Evolutionary conservation across 208 protist species (phyloP).

Genomic region (Perkinsela sp.): DNA sequence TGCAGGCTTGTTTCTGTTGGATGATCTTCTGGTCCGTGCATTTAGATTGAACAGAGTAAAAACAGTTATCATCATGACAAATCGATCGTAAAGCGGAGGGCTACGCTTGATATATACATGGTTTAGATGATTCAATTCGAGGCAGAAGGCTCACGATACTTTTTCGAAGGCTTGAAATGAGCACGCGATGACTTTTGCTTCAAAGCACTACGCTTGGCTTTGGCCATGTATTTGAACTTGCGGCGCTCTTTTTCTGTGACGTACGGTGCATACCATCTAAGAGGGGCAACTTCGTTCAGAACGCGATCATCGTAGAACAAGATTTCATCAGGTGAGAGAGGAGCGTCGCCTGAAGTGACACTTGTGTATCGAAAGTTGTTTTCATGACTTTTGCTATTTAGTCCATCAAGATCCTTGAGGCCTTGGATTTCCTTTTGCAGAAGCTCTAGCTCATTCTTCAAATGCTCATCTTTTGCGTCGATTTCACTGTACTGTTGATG

Average conservation of each 20-base stretch:
- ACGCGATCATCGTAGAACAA: slow-evolving; percentile 51
- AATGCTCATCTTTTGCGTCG: neutral
- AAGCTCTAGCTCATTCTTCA: neutral
- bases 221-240: neutral
- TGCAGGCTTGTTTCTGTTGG: too few species aligned
- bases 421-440: neutral
- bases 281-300: slow-evolving; percentile 66
- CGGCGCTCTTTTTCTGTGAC: slow-evolving; percentile 7
- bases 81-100: too few species aligned
- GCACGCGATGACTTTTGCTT: too few species aligned
- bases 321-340: slow-evolving; percentile 45
- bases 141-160: too few species aligned
- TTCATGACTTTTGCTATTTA: neutral
- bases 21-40: too few species aligned
- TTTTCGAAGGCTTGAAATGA: too few species aligned
- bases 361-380: slow-evolving; percentile 37
- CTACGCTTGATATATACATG: too few species aligned
- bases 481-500: too few species aligned
- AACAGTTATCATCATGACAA: too few species aligned
- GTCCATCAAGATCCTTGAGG: neutral
- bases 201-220: slow-evolving; percentile 45
- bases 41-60: too few species aligned
- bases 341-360: slow-evolving; percentile 45
- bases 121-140: too few species aligned
- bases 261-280: slow-evolving; percentile 66